phyloP scores from a whole-genome alignment of 2,329 filamentous ascomycete species.

The Monilinia vaccinii-corymbosi region DNA sequence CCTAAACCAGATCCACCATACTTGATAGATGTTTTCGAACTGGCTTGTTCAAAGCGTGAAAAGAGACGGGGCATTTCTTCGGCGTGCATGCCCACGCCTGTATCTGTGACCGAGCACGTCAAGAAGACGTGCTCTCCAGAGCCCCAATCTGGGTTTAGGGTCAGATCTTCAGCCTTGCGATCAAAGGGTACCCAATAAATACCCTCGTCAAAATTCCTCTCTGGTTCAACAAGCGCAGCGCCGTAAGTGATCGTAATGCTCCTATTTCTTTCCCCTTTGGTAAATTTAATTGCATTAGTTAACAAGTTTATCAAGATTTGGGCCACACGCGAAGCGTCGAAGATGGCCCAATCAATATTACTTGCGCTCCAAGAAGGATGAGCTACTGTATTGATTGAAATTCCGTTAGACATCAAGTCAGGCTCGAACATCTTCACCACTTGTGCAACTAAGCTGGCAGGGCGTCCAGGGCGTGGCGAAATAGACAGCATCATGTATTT shows the following conservation, averaged over 20 bases:
- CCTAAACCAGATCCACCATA: slow-evolving; percentile 74
- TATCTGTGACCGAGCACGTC: slow-evolving; percentile 66
- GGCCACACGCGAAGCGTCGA: slow-evolving; percentile 67
- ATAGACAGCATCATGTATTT: slow-evolving; percentile 67
- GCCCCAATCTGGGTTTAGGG: slow-evolving; percentile 26
- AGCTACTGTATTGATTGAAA: slow-evolving; percentile 55
- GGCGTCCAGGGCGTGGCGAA: slow-evolving; percentile 60
- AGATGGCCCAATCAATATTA: slow-evolving; percentile 52
- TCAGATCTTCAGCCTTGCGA: slow-evolving; percentile 12
- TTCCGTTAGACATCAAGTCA: slow-evolving; percentile 60
- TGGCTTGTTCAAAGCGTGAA: slow-evolving; percentile 71
- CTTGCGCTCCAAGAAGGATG: slow-evolving; percentile 51
- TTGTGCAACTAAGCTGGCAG: slow-evolving; percentile 49
- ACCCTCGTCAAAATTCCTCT: slow-evolving; percentile 11
- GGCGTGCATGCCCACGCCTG: slow-evolving; percentile 61
- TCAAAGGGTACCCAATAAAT: slow-evolving; percentile 20
- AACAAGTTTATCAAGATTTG: slow-evolving; percentile 76
- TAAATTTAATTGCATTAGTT: slow-evolving; percentile 79
- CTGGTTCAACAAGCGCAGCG: slow-evolving; percentile 14
- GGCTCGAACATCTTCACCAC: slow-evolving; percentile 73
- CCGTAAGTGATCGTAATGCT: slow-evolving; percentile 39
- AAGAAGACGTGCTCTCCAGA: slow-evolving; percentile 50
- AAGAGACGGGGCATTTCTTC: slow-evolving; percentile 68
- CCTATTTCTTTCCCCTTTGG: slow-evolving; percentile 50
- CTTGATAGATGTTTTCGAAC: slow-evolving; percentile 61